Evolutionary conservation across 768 basidiomycete genomes (phyloP).

Genomic region (Rhodotorula diobovata): DNA sequence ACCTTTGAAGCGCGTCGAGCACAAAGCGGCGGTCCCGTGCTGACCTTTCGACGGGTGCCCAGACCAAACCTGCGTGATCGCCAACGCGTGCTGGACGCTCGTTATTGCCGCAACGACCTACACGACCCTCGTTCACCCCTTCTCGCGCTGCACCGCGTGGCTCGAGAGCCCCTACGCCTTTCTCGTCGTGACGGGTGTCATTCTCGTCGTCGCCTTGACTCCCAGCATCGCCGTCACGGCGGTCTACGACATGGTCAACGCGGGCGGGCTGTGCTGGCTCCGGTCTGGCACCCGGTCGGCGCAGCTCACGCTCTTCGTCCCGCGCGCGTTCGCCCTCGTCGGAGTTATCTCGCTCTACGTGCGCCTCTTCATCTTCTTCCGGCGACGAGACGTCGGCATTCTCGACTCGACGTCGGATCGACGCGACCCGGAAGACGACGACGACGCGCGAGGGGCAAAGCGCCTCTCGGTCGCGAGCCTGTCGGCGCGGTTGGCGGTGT

Average conservation of each 20-base stretch:
- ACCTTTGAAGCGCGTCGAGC: too few relatives aligned
- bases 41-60: not conserved
- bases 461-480: slow-evolving; percentile 13
- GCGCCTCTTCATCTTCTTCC: slow-evolving; percentile 30
- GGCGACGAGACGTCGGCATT: slow-evolving; percentile 14
- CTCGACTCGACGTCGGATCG: slow-evolving; percentile 9
- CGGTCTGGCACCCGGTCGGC: not conserved
- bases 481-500: slow-evolving; percentile 1
- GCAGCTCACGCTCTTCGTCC: slow-evolving; percentile 24
- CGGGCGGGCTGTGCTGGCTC: slow-evolving; percentile 26
- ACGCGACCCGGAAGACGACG: not conserved
- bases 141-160: not conserved
- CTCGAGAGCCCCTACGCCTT: slow-evolving; percentile 23
- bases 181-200: not conserved
- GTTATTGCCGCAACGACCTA: slow-evolving; percentile 25
- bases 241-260: slow-evolving; percentile 11
- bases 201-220: slow-evolving; percentile 3
- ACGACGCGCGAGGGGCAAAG: not conserved
- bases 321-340: slow-evolving; percentile 18
- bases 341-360: slow-evolving; percentile 31
- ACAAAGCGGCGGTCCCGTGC: not conserved
- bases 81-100: slow-evolving; percentile 27
- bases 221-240: slow-evolving; percentile 7
- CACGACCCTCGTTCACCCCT: slow-evolving; percentile 19
- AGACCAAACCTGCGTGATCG: slow-evolving; percentile 30